Base-by-base conservation (phyloP, 2,329 filamentous ascomycete species). In the Penicillium sp. region DNA sequence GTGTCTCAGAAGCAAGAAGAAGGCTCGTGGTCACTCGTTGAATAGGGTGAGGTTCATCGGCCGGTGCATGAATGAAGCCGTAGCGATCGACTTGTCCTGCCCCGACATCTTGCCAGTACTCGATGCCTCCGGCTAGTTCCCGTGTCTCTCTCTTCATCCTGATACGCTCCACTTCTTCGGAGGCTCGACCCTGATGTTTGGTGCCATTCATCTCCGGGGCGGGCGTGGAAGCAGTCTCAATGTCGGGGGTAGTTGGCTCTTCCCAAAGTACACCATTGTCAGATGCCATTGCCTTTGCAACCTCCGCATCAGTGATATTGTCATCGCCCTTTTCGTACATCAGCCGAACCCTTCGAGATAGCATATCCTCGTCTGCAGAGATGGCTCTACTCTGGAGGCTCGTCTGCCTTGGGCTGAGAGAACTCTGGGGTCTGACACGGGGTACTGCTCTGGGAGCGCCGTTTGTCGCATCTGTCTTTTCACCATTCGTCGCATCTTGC, bases 281-380 rank as follows among this genome's bases (percentile, higher is more conserved):
- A 57, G 70, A 57, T 59, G 77, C 71, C 60, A 78, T 67, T 48
- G 77, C 67, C 57, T 71, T 71, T 51, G 73, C 73, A 30, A 80
- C 67, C 57, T 81, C 77, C 2, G 73, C 70, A 55, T 80, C 78
- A 7, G 72, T 75, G 38, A 83, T 82, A 35, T 79, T 81, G 63
- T 87, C 85, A 58, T 87, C 82, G 4, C 86, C 86, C 62, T 83
- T 82, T 64, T 85, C 83, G 70, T 88, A 89, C 85, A 88, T 88
- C 63, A 84, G 79, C 33, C 87, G 81, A 38, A 89, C 85, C 64
- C 85, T 85, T 63, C 84, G 82, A 35, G 86, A 88, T 61, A 88
- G 76, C 70, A 84, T 82, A 68, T 86, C 85, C 71, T 89, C 87
- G 66, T 89, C 86, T 1, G 84, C 78, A n/a, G 87, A 89, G 33